phyloP scores from a whole-genome alignment of 306 rosid species.

The Bauhinia variegata region DNA sequence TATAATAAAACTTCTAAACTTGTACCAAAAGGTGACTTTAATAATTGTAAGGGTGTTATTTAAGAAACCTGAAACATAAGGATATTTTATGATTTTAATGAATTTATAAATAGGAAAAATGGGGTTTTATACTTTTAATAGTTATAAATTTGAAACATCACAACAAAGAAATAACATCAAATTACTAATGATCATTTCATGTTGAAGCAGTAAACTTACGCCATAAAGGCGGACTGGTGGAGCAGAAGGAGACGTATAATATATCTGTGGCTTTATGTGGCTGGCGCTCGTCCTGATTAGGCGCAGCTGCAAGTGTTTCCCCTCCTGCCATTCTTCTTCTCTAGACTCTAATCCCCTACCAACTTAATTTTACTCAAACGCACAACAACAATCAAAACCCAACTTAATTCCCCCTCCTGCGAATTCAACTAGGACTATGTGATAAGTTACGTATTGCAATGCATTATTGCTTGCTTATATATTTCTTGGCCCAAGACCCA shows the following conservation, averaged over 20 bases:
- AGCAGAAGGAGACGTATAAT: conserved; percentile 57
- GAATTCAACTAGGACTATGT: conserved; percentile 32
- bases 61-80: too few species aligned
- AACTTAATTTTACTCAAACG: neutral
- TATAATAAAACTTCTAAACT: too few species aligned
- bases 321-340: conserved; percentile 48
- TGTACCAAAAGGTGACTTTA: too few species aligned
- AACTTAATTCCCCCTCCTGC: conserved; percentile 16
- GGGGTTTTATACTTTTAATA: too few species aligned
- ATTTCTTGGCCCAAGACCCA: conserved; percentile 54
- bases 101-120: too few species aligned
- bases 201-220: conserved; percentile 44
- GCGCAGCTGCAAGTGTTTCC: conserved; percentile 59
- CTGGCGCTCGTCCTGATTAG: conserved; percentile 68
- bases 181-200: neutral
- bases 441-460: conserved; percentile 44
- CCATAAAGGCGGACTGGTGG: conserved; percentile 77
- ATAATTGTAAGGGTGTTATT: too few species aligned
- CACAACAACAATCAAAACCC: conserved; percentile 11
- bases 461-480: conserved; percentile 34
- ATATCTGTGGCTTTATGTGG: conserved; percentile 67
- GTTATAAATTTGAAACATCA: too few species aligned
- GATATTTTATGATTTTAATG: too few species aligned
- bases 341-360: neutral
- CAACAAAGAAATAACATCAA: too few species aligned